A percentile compares a stretch with the other conserved stretches of the same genome.
Evolutionary conservation across 2,329 filamentous ascomycete species (phyloP).

Genomic region (Aspergillus intermedius): DNA sequence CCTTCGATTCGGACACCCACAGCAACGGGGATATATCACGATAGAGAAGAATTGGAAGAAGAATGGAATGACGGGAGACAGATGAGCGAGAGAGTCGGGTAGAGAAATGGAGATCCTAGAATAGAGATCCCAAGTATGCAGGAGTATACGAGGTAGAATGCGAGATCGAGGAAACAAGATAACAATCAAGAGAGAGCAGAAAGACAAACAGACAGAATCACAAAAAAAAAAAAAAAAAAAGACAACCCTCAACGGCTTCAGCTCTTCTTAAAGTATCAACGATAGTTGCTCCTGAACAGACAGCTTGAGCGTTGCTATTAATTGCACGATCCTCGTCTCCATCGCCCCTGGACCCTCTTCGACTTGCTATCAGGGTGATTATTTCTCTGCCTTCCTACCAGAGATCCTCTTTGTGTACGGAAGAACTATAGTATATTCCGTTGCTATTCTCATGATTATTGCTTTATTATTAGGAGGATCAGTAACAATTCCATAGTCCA

Average conservation of each 20-base stretch:
- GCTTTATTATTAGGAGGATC: neutral
- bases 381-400: too few species aligned
- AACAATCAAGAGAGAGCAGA: neutral
- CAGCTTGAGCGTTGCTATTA: neutral
- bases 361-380: neutral
- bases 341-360: slow-evolving; percentile 1
- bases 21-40: too few species aligned
- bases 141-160: neutral
- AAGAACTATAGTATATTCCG: too few species aligned
- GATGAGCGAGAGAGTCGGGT: neutral
- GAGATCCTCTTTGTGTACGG: too few species aligned
- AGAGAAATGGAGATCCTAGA: neutral
- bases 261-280: neutral
- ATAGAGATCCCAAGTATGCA: neutral
- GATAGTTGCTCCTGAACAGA: neutral
- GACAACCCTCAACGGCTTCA: neutral
- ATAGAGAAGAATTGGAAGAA: neutral
- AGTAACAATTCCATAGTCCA: neutral
- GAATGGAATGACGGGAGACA: neutral
- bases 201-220: neutral
- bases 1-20: too few species aligned
- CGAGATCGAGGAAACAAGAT: neutral
- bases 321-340: neutral
- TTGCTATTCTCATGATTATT: neutral
- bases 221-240: neutral